Percentiles rank a stretch among this genome's conserved stretches.
These are phyloP conservation scores for Pichia scutulata DNA, from an alignment of 805 yeast species.

Conservation along the genomic window DNA sequence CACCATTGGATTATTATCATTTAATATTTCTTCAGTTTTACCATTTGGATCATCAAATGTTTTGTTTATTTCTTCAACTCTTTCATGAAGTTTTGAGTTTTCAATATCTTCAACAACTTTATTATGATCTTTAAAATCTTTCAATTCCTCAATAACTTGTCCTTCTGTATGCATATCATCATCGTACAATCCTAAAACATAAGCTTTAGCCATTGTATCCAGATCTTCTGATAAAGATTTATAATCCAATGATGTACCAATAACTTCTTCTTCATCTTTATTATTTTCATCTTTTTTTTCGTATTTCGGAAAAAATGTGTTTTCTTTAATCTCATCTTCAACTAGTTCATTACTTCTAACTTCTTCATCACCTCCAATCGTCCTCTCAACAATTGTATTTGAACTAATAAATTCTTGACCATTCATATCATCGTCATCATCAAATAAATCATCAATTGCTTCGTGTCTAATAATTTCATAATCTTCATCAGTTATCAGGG, in stretches of 20 bases:
- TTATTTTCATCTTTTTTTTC: not conserved
- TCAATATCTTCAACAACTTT: slow-evolving; percentile 34
- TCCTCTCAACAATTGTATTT: not conserved
- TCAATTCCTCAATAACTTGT: slow-evolving; percentile 43
- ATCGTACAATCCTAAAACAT: slow-evolving; percentile 51
- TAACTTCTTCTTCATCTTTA: slow-evolving; percentile 9
- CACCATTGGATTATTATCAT: slow-evolving; percentile 33
- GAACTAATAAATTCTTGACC: slow-evolving; percentile 4
- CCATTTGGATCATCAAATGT: slow-evolving; percentile 18
- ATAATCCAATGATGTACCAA: slow-evolving; percentile 34
- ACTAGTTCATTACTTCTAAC: not conserved
- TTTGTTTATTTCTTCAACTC: slow-evolving; percentile 12
- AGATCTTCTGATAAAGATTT: slow-evolving; percentile 35
- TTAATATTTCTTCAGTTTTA: slow-evolving; percentile 31
- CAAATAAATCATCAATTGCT: slow-evolving; percentile 13
- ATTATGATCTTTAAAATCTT: slow-evolving; percentile 49
- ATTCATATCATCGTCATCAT: slow-evolving; percentile 14
- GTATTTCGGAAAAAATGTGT: slow-evolving; percentile 9
- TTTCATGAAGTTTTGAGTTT: slow-evolving; percentile 9
- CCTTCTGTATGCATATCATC: slow-evolving; percentile 53
- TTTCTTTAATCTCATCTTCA: not conserved
- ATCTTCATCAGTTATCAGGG: slow-evolving; percentile 15
- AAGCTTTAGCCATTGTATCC: slow-evolving; percentile 56
- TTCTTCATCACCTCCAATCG: slow-evolving; percentile 1
- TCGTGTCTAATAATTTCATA: slow-evolving; percentile 18